These are phyloP conservation scores for Fusarium sacchari DNA, from an alignment of 2,329 filamentous ascomycete species.

Conservation along the genomic window DNA sequence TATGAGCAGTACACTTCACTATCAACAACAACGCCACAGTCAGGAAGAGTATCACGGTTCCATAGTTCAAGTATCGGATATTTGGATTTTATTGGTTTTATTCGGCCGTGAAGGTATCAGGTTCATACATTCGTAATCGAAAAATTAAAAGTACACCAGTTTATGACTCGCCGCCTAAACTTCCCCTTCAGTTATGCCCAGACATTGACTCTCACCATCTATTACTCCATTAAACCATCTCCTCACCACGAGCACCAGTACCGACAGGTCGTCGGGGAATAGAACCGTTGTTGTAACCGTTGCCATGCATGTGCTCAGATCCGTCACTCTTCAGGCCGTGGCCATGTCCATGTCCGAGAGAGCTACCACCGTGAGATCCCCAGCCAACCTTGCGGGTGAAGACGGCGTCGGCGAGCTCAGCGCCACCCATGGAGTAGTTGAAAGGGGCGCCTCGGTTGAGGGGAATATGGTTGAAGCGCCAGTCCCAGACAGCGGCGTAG, in stretches of 20 bases:
- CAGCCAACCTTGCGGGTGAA: conserved; percentile 70
- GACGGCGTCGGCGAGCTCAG: conserved; percentile 62
- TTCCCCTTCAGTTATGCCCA: no score
- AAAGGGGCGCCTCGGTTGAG: conserved; percentile 68
- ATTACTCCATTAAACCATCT: conserved; percentile 25
- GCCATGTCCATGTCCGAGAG: conserved; percentile 2
- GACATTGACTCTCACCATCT: no score
- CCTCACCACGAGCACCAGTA: conserved; percentile 4
- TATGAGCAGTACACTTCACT: not conserved
- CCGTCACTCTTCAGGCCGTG: conserved; percentile 26
- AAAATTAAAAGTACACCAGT: not conserved
- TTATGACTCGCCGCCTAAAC: not conserved
- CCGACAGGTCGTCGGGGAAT: conserved; percentile 35
- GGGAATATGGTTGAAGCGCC: conserved; percentile 72
- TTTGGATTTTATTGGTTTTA: not conserved
- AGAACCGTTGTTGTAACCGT: conserved; percentile 13
- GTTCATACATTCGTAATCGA: conserved; percentile 10
- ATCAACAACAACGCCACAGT: accelerated
- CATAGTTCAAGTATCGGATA: not conserved
- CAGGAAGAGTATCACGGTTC: not conserved
- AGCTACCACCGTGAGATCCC: conserved; percentile 52
- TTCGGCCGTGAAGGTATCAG: conserved; percentile 12
- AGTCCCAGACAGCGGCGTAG: conserved; percentile 75
- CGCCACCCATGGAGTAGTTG: conserved; percentile 55
- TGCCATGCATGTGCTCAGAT: conserved; percentile 25